phyloP scores from a whole-genome alignment of 179 eudicot genomes.

The Heliamphora pulchella region DNA sequence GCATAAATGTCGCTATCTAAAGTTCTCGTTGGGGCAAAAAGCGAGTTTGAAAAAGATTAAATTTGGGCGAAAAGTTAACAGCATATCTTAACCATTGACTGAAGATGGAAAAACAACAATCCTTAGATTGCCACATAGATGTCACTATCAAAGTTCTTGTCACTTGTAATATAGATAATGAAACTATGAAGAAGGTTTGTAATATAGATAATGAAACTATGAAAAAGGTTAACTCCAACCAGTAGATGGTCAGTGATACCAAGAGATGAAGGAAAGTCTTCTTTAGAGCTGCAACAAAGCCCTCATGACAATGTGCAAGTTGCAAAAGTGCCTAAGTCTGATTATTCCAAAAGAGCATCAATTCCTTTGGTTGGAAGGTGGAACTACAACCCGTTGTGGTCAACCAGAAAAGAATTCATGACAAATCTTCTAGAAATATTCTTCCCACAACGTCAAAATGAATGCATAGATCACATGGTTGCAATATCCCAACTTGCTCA shows the following conservation, averaged over 20 bases:
- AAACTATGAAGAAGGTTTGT: too few species aligned
- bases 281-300: not conserved
- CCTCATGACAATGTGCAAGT: not conserved
- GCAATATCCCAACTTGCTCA: not conserved
- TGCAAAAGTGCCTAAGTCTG: slow-evolving; percentile 6
- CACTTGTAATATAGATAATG: too few species aligned
- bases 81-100: too few species aligned
- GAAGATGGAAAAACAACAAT: too few species aligned
- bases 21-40: too few species aligned
- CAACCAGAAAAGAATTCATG: not conserved
- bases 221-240: not conserved
- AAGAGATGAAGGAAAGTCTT: not conserved
- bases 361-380: not conserved
- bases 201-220: not conserved
- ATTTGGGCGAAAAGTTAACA: too few species aligned
- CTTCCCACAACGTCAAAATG: not conserved
- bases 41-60: too few species aligned
- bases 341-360: not conserved
- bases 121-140: too few species aligned
- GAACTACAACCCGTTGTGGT: slow-evolving; percentile 1
- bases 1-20: too few species aligned
- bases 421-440: not conserved
- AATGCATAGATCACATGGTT: not conserved
- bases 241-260: not conserved
- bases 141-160: too few species aligned